Evolutionary conservation across 73 alveolate species (phyloP).

Genomic region (Tetrahymena malaccensis): DNA sequence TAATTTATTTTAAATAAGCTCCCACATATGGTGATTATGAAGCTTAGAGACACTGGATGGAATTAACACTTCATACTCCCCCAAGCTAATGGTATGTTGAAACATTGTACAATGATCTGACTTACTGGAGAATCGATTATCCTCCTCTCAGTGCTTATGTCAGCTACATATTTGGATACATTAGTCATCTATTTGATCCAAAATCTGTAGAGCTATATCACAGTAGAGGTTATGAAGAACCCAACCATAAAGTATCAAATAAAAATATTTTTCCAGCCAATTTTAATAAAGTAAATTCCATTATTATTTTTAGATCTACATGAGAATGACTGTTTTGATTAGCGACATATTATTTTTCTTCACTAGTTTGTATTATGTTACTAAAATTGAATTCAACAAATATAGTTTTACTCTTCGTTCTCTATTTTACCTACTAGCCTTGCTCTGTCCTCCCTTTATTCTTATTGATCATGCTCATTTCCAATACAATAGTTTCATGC

Average conservation of each 20-base stretch:
- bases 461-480: constrained; percentile 97
- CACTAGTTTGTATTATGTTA: neutral
- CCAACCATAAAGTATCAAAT: constrained; percentile 39
- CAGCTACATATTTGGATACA: constrained; percentile 61
- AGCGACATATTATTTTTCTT: constrained; percentile 21
- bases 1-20: neutral
- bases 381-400: neutral
- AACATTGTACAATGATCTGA: constrained; percentile 26
- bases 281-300: neutral
- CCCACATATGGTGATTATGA: constrained; percentile 63
- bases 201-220: constrained; percentile 52
- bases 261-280: neutral
- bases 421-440: constrained; percentile 25
- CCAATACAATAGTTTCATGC: constrained; percentile 67
- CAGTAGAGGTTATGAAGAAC: constrained; percentile 73
- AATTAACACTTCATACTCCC: constrained; percentile 45
- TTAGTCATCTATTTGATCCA: constrained; percentile 44
- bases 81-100: constrained; percentile 53
- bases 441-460: constrained; percentile 66
- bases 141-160: constrained; percentile 97
- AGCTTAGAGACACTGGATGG: constrained; percentile 84
- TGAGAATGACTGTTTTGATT: constrained; percentile 56
- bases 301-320: neutral
- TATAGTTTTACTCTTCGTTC: neutral
- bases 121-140: constrained; percentile 95